Conservation (phyloP, 78 protist genomes). For the Dictyostelium capitatum region DNA sequence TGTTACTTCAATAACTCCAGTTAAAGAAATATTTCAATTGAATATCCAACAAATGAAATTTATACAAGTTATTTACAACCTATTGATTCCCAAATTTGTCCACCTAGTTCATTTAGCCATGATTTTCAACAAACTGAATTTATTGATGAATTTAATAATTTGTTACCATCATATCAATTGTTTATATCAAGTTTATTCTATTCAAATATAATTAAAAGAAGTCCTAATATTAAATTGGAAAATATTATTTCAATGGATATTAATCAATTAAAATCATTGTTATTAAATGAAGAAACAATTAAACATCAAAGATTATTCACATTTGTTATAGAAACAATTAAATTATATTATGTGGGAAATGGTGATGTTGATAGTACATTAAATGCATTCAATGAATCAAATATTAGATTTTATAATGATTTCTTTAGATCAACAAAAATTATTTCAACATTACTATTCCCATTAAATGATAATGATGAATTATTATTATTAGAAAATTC, state of each 20-base stretch:
- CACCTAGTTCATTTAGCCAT: not conserved
- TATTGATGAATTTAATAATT: not conserved
- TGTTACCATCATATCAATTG: not conserved
- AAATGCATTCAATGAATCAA: not conserved
- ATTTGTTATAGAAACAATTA: conserved; percentile 10
- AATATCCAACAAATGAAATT: not conserved
- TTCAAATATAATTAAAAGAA: not conserved
- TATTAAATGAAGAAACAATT: not conserved
- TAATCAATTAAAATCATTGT: not conserved
- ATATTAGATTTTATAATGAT: not conserved
- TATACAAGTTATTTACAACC: not conserved
- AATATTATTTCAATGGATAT: too few relatives aligned
- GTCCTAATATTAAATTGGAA: not conserved
- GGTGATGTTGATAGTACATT: too few relatives aligned
- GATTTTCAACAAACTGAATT: not conserved
- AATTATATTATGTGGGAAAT: not conserved
- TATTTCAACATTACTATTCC: not conserved
- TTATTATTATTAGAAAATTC: too few relatives aligned
- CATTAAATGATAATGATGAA: not conserved
- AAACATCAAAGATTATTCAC: conserved; percentile 13
- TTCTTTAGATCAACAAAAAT: not conserved
- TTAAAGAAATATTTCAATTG: not conserved
- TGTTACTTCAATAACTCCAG: not conserved
- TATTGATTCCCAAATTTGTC: not conserved
- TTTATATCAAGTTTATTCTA: not conserved